These are phyloP conservation scores for Rhynchospora tenuis DNA, from an alignment of 176 grass and related monocot genomes.

Conservation along the genomic window DNA sequence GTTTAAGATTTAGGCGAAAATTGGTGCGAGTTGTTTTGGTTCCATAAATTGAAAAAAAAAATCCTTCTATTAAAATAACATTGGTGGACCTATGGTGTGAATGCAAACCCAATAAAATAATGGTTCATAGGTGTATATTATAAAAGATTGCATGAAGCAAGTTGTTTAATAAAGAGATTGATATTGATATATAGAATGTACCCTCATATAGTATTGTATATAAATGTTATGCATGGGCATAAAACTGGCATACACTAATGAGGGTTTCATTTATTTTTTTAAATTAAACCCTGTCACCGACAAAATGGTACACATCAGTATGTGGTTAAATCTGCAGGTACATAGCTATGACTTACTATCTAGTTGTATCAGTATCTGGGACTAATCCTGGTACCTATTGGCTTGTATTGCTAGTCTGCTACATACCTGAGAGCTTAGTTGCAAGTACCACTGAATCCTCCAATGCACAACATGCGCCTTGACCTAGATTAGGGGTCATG, in stretches of 20 bases:
- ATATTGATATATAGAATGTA: not conserved
- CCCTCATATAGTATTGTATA: not conserved
- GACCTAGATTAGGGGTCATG: conserved; percentile 97
- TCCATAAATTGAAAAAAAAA: not conserved
- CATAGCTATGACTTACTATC: not conserved
- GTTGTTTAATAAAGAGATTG: not conserved
- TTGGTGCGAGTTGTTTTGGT: not conserved
- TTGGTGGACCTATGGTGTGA: not conserved
- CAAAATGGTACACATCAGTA: not conserved
- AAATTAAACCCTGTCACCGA: not conserved
- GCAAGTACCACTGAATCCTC: conserved; percentile 82
- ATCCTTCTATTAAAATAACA: not conserved
- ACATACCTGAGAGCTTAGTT: conserved; percentile 41
- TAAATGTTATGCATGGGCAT: not conserved
- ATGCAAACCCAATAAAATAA: not conserved
- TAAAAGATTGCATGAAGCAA: not conserved
- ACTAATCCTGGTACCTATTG: not conserved
- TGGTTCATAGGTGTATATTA: not conserved
- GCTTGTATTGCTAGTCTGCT: not conserved
- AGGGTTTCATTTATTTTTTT: not conserved
- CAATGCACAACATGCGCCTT: conserved; percentile 82
- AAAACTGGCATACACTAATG: not conserved
- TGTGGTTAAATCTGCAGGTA: not conserved
- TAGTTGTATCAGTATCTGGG: not conserved
- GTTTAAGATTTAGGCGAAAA: no score